Evolutionary conservation across 2,329 filamentous ascomycete species (phyloP).

Genomic region (Graphium sp.): DNA sequence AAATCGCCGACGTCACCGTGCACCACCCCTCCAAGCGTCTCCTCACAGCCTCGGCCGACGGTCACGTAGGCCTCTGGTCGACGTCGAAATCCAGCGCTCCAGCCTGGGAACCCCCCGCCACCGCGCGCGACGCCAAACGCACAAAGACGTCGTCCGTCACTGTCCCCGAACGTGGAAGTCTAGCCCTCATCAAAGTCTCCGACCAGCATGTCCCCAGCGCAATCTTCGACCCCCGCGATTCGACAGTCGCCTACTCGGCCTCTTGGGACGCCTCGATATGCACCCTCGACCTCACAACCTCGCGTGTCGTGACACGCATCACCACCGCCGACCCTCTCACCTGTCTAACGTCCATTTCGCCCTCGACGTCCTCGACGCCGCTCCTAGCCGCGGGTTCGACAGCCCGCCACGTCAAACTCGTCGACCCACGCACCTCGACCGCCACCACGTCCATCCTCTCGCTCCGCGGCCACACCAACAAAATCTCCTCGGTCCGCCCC

Average conservation of each 20-base stretch:
- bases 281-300: constrained; percentile 81
- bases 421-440: constrained; percentile 72
- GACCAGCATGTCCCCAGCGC: constrained; percentile 59
- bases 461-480: constrained; percentile 77
- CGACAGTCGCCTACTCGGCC: constrained; percentile 78
- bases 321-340: constrained; percentile 73
- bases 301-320: constrained; percentile 61
- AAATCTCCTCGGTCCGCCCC: constrained; percentile 30
- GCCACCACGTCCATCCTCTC: constrained; percentile 71
- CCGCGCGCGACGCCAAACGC: constrained; percentile 15
- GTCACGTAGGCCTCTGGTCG: constrained; percentile 77
- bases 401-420: constrained; percentile 76
- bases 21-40: constrained; percentile 60
- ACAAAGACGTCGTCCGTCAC: constrained; percentile 18
- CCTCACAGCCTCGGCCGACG: constrained; percentile 72
- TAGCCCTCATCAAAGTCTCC: constrained; percentile 59
- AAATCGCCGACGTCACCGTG: constrained; percentile 58
- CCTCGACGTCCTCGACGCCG: constrained; percentile 26
- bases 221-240: constrained; percentile 70
- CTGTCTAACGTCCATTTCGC: constrained; percentile 57
- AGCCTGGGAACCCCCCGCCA: constrained; percentile 50
- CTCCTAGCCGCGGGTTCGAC: constrained; percentile 61
- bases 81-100: constrained; percentile 62
- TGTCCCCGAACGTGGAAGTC: constrained; percentile 56
- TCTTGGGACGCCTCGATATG: constrained; percentile 84